A percentile compares a stretch with the other conserved stretches of the same genome.
Conservation (phyloP, 2,329 filamentous ascomycete species). For the Periconia sp. region DNA sequence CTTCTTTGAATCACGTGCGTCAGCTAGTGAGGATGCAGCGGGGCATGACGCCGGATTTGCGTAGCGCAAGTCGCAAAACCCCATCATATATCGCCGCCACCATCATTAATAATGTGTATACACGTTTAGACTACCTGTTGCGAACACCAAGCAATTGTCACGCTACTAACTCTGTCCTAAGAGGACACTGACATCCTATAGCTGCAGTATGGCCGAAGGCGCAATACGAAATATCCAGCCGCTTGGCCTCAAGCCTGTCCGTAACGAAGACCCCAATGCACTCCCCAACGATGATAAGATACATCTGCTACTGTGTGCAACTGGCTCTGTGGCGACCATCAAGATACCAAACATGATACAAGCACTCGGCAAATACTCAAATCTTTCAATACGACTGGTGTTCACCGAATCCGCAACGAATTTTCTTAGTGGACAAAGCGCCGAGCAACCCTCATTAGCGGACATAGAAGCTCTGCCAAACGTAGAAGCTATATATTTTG, state of each 20-base stretch:
- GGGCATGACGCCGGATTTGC: too few species aligned
- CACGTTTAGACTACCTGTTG: not conserved
- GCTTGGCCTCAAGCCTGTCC: slow-evolving; percentile 33
- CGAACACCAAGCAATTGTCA: not conserved
- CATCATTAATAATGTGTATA: slow-evolving; percentile 1
- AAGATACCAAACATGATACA: slow-evolving; percentile 64
- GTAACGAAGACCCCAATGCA: slow-evolving; percentile 23
- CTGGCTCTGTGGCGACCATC: slow-evolving; percentile 84
- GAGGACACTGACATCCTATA: not conserved
- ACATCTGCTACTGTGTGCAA: slow-evolving; percentile 70
- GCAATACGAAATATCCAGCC: slow-evolving; percentile 33
- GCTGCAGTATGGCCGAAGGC: slow-evolving; percentile 26
- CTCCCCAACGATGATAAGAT: slow-evolving; percentile 42
- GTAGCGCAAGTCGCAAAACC: too few species aligned
- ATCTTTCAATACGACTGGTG: slow-evolving; percentile 82
- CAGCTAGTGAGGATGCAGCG: too few species aligned
- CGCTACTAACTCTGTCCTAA: slow-evolving; percentile 1
- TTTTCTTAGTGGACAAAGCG: slow-evolving; percentile 78
- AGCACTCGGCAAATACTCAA: slow-evolving; percentile 59
- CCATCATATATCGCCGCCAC: slow-evolving; percentile 3
- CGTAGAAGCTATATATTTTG: slow-evolving; percentile 81
- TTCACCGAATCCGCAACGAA: slow-evolving; percentile 75
- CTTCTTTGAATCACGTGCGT: too few species aligned
- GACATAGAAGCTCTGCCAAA: slow-evolving; percentile 66
- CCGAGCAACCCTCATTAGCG: slow-evolving; percentile 75